Base-by-base conservation (phyloP, 371 early-diverging fungal species). In the Actinomortierella ambigua region DNA sequence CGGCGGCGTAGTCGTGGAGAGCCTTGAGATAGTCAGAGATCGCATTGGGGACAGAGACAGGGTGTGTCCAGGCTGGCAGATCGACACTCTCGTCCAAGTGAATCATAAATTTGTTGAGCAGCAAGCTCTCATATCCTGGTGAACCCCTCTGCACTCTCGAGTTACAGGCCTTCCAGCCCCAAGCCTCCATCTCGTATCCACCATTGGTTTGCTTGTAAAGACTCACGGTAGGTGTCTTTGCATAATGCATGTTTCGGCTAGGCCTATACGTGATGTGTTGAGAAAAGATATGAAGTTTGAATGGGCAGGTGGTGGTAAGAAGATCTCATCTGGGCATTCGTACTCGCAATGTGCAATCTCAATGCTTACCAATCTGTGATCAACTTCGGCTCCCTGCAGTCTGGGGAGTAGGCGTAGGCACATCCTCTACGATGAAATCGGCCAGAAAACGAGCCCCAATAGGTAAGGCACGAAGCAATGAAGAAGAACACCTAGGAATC, bases 81-180 rank as follows among this genome's bases (percentile, higher is more conserved):
- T 57, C 62, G 14, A 76, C 27, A 13, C 57, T 71, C 39, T 85
- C 83, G 55, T 85, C 85, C 18, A 82, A 61, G 46, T 81, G 78
- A 0, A 80, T 61, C 59, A 83, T 85, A 64, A 77, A 85, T 59
- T 82, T 77, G 20, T 77, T 77, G 24, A 85, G 55, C 27, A 79
- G 70, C 0, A 55, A 68, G 43, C 69, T 63, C 20, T 76, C 59
- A 39, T 70, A 60, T 29, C 53, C 64, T 27, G 64, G 77, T 34
- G 81, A 80, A 65, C 79, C 77, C 0, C 80, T 81, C 53, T 60
- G 55, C 55, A 81, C 54, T 57, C 77, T 77, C 27, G n/a, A n/a
- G n/a, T n/a, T n/a, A n/a, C n/a, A n/a, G n/a, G 83, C 81, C 22
- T 80, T 81, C 59, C 82, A 81, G 5, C 85, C 85, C 85, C 85